Percentiles rank a stretch among this genome's conserved stretches.
These are phyloP conservation scores for Trichoderma sp. DNA, from an alignment of 2,329 filamentous ascomycete genomes.

Conservation along the genomic window DNA sequence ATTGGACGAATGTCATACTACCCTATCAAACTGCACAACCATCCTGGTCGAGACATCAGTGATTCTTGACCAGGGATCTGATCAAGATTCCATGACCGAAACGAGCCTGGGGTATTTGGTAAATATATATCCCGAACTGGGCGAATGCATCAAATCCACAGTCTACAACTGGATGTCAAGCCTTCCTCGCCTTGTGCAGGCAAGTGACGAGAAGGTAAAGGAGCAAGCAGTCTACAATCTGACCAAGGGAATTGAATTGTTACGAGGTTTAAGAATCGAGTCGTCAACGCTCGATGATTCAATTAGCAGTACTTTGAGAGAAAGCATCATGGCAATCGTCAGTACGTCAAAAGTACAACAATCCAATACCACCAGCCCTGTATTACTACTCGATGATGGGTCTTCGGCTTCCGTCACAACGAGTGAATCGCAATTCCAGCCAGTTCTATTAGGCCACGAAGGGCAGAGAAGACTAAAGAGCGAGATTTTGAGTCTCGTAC, in stretches of 20 bases:
- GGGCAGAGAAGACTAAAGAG: slow-evolving; percentile 64
- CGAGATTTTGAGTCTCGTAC: slow-evolving; percentile 60
- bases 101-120: slow-evolving; percentile 63
- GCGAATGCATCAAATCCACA: slow-evolving; percentile 66
- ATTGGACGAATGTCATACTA: slow-evolving; percentile 75
- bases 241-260: slow-evolving; percentile 68
- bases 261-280: slow-evolving; percentile 63
- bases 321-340: slow-evolving; percentile 62
- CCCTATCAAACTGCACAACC: slow-evolving; percentile 66
- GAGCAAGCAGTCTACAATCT: slow-evolving; percentile 72
- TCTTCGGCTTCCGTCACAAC: slow-evolving; percentile 23
- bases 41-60: slow-evolving; percentile 83
- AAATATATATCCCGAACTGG: slow-evolving; percentile 61
- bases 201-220: slow-evolving; percentile 78
- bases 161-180: slow-evolving; percentile 81
- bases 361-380: slow-evolving; percentile 25
- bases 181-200: slow-evolving; percentile 80
- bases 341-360: slow-evolving; percentile 27
- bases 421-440: slow-evolving; percentile 49
- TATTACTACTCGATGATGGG: slow-evolving; percentile 34
- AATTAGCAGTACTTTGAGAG: slow-evolving; percentile 68
- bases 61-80: slow-evolving; percentile 59
- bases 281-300: slow-evolving; percentile 68
- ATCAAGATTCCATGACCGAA: slow-evolving; percentile 40
- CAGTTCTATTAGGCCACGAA: slow-evolving; percentile 63